phyloP scores from a whole-genome alignment of 169 alveolate species.

The Cryptosporidium felis region DNA sequence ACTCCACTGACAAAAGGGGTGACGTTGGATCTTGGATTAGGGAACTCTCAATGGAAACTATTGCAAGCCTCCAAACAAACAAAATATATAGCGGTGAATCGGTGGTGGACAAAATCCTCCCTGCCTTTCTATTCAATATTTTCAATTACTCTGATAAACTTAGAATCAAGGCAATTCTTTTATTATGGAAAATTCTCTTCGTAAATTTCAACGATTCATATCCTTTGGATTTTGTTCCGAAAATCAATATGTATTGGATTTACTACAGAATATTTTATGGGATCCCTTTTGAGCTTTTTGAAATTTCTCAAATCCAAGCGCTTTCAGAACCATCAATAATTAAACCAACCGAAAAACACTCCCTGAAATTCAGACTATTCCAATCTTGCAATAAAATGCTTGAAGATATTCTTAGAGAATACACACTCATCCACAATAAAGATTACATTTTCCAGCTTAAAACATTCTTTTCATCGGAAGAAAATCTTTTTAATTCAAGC shows the following conservation, averaged over 20 bases:
- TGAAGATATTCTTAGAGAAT: not conserved
- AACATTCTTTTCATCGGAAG: slow-evolving; percentile 11
- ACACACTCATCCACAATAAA: not conserved
- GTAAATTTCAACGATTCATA: not conserved
- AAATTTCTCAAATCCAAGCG: not conserved
- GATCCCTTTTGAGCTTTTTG: slow-evolving; percentile 53
- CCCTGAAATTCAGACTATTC: not conserved
- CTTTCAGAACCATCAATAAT: not conserved
- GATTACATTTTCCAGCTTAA: slow-evolving; percentile 2
- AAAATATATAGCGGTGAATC: not conserved
- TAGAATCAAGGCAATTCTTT: slow-evolving; percentile 53
- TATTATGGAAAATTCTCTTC: not conserved
- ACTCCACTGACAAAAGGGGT: slow-evolving; percentile 85
- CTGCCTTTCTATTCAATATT: slow-evolving; percentile 46
- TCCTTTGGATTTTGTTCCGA: not conserved
- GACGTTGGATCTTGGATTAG: slow-evolving; percentile 91
- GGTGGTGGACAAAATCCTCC: not conserved
- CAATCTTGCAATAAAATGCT: not conserved
- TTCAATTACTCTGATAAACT: slow-evolving; percentile 60
- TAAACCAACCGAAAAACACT: not conserved
- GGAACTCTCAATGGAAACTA: slow-evolving; percentile 84
- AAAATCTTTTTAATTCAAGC: not conserved
- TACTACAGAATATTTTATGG: slow-evolving; percentile 66
- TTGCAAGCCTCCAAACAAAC: slow-evolving; percentile 40
- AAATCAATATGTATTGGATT: slow-evolving; percentile 52